These are phyloP conservation scores for Amaranthus hypochondriacus DNA, from an alignment of 148 eudicot genomes.

Conservation along the genomic window DNA sequence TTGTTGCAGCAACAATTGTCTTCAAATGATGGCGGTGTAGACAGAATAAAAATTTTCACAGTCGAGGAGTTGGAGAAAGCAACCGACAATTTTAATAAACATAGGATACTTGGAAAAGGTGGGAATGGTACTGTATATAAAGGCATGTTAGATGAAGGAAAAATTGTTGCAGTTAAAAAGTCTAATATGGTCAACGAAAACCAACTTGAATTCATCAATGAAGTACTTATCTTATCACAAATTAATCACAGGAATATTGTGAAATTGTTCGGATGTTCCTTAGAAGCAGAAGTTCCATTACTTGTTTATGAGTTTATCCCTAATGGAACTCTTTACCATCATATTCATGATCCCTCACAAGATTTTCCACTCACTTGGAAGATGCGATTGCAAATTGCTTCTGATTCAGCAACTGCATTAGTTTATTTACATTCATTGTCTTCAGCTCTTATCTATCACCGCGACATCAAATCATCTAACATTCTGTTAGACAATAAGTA, in stretches of 20 bases:
- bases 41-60: conserved; percentile 24
- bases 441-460: conserved; percentile 26
- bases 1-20: conserved; percentile 29
- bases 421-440: conserved; percentile 29
- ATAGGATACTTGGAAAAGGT: conserved; percentile 35
- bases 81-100: conserved; percentile 26
- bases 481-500: not conserved
- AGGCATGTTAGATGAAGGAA: not conserved
- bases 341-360: conserved; percentile 26
- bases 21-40: conserved; percentile 21
- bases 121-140: conserved; percentile 6
- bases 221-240: conserved; percentile 32
- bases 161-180: conserved; percentile 34
- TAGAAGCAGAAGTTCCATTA: too few species aligned
- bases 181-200: conserved; percentile 20
- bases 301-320: too few species aligned
- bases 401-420: conserved; percentile 28
- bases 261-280: too few species aligned
- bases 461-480: conserved; percentile 33
- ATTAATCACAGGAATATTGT: not conserved
- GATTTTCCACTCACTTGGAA: conserved; percentile 32
- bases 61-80: conserved; percentile 26
- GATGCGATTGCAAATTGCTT: conserved; percentile 30
- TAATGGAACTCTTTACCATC: not conserved
- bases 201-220: conserved; percentile 33